phyloP scores from a whole-genome alignment of 768 basidiomycete species.

The Ramaria sp. region DNA sequence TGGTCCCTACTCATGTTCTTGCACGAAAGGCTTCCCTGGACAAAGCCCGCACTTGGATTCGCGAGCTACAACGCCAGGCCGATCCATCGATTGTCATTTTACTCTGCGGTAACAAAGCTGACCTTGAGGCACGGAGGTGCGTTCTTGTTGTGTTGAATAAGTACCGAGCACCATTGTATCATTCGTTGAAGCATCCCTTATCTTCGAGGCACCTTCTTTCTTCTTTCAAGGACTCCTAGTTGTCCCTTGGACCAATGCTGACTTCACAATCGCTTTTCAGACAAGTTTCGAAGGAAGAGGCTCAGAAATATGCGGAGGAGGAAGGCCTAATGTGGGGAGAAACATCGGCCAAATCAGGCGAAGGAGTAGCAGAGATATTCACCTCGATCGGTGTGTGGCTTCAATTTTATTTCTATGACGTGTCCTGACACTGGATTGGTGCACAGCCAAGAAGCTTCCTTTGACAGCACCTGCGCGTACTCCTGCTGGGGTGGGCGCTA shows the following conservation, averaged over 20 bases:
- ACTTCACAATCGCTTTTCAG: neutral
- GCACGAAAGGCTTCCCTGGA: slow-evolving; percentile 65
- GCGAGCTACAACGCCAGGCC: slow-evolving; percentile 93
- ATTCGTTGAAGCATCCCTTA: too few relatives aligned
- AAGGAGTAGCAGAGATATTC: slow-evolving; percentile 81
- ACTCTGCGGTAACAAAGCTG: slow-evolving; percentile 92
- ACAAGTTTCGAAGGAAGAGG: slow-evolving; percentile 80
- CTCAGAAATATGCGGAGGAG: slow-evolving; percentile 85
- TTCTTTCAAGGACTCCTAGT: neutral
- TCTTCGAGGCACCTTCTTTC: neutral
- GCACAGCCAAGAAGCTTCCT: slow-evolving; percentile 80
- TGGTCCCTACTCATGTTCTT: neutral
- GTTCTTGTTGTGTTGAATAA: neutral
- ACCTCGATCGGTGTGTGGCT: slow-evolving; percentile 61
- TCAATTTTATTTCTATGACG: neutral
- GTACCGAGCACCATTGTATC: too few relatives aligned
- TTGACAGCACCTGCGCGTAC: slow-evolving; percentile 60
- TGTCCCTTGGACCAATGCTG: neutral
- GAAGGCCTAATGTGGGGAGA: slow-evolving; percentile 91
- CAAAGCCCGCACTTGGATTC: slow-evolving; percentile 94
- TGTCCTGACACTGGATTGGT: slow-evolving; percentile 6
- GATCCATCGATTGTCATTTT: slow-evolving; percentile 96
- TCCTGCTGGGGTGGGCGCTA: slow-evolving; percentile 33
- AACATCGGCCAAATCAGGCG: slow-evolving; percentile 83
- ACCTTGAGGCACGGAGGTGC: slow-evolving; percentile 66